A percentile compares a stretch with the other conserved stretches of the same genome.
phyloP scores from a whole-genome alignment of 2,329 filamentous ascomycete genomes.

The Diaporthe australafricana region DNA sequence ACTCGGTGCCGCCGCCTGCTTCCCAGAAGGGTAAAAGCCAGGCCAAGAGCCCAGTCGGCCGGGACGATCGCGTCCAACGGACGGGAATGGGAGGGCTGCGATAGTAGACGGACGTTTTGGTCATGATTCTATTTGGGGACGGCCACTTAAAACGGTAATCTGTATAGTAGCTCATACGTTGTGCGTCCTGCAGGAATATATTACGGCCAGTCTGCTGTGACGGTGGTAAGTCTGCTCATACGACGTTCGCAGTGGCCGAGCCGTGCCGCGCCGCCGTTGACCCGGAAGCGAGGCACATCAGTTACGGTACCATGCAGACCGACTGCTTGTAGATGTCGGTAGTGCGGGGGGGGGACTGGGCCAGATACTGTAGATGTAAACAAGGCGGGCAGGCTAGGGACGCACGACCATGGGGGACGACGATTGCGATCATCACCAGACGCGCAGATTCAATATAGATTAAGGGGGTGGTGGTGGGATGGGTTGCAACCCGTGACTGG shows the following conservation, averaged over 20 bases:
- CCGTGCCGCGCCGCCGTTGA: neutral
- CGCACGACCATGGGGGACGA: constrained; percentile 12
- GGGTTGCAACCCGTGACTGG: no score
- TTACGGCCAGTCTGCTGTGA: no score
- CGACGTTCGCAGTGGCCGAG: no score
- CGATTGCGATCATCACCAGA: neutral
- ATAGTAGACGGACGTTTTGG: no score
- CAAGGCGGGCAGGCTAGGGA: constrained; percentile 12
- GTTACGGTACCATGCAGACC: no score
- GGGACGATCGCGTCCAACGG: neutral
- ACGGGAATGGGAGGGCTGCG: no score
- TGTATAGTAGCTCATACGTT: neutral
- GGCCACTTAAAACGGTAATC: neutral
- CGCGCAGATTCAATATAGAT: neutral
- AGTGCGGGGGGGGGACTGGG: no score
- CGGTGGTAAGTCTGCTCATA: no score
- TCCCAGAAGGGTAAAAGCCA: neutral
- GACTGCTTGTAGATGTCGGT: no score
- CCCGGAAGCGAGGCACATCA: constrained; percentile 11
- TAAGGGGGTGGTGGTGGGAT: neutral
- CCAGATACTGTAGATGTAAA: constrained; percentile 22
- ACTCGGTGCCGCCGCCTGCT: constrained; percentile 14
- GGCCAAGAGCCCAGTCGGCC: constrained; percentile 10
- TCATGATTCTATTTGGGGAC: constrained; percentile 17
- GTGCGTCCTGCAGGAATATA: neutral